Conservation (phyloP, 495 filamentous ascomycete genomes). For the Neurospora africana region DNA sequence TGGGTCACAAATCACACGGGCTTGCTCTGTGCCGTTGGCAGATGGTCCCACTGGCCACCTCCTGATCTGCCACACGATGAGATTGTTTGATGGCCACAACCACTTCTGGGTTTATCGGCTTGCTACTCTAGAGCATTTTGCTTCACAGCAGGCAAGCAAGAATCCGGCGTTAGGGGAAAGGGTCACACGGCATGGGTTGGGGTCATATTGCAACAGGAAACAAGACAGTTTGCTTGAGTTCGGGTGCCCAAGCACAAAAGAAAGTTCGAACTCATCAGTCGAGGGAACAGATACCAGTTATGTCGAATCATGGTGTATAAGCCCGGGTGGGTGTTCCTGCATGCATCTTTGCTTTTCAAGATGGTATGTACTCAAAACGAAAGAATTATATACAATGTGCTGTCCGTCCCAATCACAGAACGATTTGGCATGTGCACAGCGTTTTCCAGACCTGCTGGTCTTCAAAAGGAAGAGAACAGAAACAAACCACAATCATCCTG, state of each 20-base stretch:
- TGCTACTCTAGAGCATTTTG: not conserved
- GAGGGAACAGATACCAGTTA: not conserved
- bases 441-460: not conserved
- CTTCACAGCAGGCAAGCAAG: not conserved
- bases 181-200: not conserved
- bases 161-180: not conserved
- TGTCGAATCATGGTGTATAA: not conserved
- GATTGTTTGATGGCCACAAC: not conserved
- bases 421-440: not conserved
- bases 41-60: slow-evolving; percentile 28
- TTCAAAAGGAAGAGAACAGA: not conserved
- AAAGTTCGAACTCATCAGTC: not conserved
- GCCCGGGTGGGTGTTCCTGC: not conserved
- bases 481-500: not conserved
- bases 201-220: not conserved
- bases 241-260: not conserved
- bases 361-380: not conserved
- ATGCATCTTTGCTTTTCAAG: not conserved
- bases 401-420: not conserved
- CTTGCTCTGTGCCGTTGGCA: slow-evolving; percentile 27
- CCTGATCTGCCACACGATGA: not conserved
- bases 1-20: slow-evolving; percentile 26
- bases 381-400: not conserved
- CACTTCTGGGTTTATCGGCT: not conserved
- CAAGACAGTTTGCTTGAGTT: not conserved